A percentile compares a stretch with the other conserved stretches of the same genome.
Conservation (phyloP, 352 stramenopile genomes). For the Globisporangium orthogonon region DNA sequence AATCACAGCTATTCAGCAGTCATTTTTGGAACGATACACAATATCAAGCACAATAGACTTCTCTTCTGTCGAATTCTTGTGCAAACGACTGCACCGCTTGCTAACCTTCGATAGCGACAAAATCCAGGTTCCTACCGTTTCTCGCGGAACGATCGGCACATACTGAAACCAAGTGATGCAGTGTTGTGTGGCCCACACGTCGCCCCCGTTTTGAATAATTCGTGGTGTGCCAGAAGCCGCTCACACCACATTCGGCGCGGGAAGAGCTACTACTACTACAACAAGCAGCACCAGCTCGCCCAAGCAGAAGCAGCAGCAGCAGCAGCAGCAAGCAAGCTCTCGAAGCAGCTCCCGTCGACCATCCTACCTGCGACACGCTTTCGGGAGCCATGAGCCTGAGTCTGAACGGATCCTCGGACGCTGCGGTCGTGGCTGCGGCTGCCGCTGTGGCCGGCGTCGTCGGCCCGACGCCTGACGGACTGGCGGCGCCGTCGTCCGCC, state of each 20-base stretch:
- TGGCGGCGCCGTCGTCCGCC: not conserved
- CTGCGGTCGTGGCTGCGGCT: not conserved
- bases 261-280: not conserved
- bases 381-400: not conserved
- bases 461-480: not conserved
- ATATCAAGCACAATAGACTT: too few species aligned
- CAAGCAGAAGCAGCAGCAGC: too few species aligned
- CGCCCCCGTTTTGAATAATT: not conserved
- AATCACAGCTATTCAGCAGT: too few species aligned
- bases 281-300: not conserved
- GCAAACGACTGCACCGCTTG: too few species aligned
- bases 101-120: not conserved
- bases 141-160: not conserved
- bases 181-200: not conserved
- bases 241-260: not conserved
- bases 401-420: not conserved
- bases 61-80: too few species aligned
- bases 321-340: too few species aligned
- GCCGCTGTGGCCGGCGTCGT: not conserved
- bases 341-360: too few species aligned
- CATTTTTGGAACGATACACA: too few species aligned
- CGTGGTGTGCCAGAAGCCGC: constrained; percentile 1
- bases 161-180: not conserved
- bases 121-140: not conserved
- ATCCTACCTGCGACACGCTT: not conserved